Evolutionary conservation across 2,329 filamentous ascomycete genomes (phyloP), one percentile per base, ranked within the genome.

Genomic region (Ceratocystis cubensis): DNA sequence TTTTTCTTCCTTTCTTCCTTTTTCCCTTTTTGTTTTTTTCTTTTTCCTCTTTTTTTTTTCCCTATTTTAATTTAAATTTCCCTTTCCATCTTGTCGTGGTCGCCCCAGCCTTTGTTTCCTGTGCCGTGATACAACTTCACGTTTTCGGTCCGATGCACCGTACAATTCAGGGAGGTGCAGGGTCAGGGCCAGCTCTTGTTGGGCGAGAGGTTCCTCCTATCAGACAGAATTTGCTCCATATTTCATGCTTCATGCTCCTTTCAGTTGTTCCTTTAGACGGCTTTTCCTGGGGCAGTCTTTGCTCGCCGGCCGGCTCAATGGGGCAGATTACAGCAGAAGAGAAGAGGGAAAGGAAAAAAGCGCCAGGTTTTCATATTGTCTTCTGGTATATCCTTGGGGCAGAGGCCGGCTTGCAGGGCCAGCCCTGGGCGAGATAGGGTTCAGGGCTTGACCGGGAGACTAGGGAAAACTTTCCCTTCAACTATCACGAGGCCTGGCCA

Each of bases 91-190:
- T 17, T n/a, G 46, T 30, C 10, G 50, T 57, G 5, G 20, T 13
- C 50, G 50, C 25, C 28, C 15, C 6, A 30, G 25, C 50, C 22
- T 30, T 56, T 22, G 17, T 57, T 56, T 30, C 17, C 15, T 57
- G 20, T 57, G 50, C 50, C 50, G 50, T 57, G 50, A 57, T 57
- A 13, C 22, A 28, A 17, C 50, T 57, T 57, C 2, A 57, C 28
- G 22, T 57, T 57, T 57, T 57, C 50, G 50, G 50, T 30, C 50
- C 50, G 50, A 57, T 57, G 50, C 25, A 57, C 20, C 20, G 28
- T 30, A 17, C 50, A 30, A 57, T 30, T 57, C 4, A 57, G 50
- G 50, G 22, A 30, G 25, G 25, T 50, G 46, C 46, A 50, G 46
- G n/a, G 20, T 22, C 20, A 50, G 17, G n/a, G 46, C 20, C 46